Base-by-base conservation (phyloP, 2,329 filamentous ascomycete species). In the Trichothecium roseum region DNA sequence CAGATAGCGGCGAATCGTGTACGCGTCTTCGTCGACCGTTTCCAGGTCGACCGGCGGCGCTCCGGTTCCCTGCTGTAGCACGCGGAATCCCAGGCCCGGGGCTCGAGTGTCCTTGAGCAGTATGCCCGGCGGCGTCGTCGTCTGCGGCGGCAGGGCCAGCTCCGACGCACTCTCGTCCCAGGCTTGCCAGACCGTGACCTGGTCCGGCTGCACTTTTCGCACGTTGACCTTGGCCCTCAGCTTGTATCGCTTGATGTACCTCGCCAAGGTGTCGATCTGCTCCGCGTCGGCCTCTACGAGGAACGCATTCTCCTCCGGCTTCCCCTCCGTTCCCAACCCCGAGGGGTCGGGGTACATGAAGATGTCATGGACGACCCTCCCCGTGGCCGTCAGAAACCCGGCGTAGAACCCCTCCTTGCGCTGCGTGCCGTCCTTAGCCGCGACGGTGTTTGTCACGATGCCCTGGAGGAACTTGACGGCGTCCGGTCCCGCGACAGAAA, bases 381-480 rank as follows among this genome's bases (percentile, higher is more conserved):
- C 91, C 40, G 77, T 75, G 7, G 89, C 85, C 45, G 83, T 94
- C 29, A 98, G 68, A 50, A 98, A 94, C 1, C 79, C 85, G 6
- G 81, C 71, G 59, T 94, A 96, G 55, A 82, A 78, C 4, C 77
- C 80, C 1, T 63, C 59, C 4, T 46, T 49, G 17, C 57, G 56
- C 3, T 60, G 48, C 18, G 17, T 22, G 41, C 58, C 51, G 40
- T 62, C 43, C 18, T 42, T 51, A 7, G 62, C 49, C 1, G 70
- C 59, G 8, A 60, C 45, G 30, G 52, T 59, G 42, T 81, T 74
- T 1, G 89, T 94, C 43, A 91, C 74, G 38, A 94, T 74, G 36
- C 89, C 88, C 56, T 96, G 87, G 3, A 98, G 72, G 58, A 88
- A 96, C 46, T 81, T 81, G 32, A 81, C 72, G 22, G 86, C 78